These are phyloP conservation scores for Vachellia pachyceras DNA, from an alignment of 306 rosid species.

Conservation along the genomic window DNA sequence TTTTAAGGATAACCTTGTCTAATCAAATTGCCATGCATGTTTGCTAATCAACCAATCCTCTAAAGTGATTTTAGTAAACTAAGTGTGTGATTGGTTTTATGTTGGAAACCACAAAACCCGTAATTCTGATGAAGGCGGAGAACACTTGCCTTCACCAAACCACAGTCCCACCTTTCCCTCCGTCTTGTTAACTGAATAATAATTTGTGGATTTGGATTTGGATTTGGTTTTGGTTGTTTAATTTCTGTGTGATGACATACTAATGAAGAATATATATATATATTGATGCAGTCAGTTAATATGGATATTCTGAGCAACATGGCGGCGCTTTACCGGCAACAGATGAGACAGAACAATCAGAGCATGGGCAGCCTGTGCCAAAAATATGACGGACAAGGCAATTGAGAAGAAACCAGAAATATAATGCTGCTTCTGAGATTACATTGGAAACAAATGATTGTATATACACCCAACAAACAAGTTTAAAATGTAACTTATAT, in stretches of 20 bases:
- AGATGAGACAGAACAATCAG: slow-evolving; percentile 42
- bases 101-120: neutral
- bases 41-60: neutral
- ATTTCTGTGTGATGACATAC: slow-evolving; percentile 6
- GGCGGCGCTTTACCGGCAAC: slow-evolving; percentile 54
- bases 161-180: neutral
- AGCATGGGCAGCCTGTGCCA: slow-evolving; percentile 30
- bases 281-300: slow-evolving; percentile 51
- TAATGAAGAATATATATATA: slow-evolving; percentile 6
- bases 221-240: slow-evolving; percentile 14
- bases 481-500: neutral
- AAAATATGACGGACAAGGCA: slow-evolving; percentile 35
- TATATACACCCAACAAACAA: slow-evolving; percentile 3
- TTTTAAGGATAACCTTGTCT: neutral
- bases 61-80: neutral
- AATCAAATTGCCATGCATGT: neutral
- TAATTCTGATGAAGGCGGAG: neutral
- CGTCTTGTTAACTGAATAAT: neutral
- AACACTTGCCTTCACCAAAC: too few species aligned
- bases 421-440: neutral
- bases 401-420: slow-evolving; percentile 32
- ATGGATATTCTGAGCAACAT: slow-evolving; percentile 61
- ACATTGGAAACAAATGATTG: slow-evolving; percentile 6
- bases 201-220: too few species aligned
- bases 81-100: neutral